Evolutionary conservation across 805 yeast genomes (phyloP), one percentile per base, ranked within the genome.

Genomic region (Candida railenensis): DNA sequence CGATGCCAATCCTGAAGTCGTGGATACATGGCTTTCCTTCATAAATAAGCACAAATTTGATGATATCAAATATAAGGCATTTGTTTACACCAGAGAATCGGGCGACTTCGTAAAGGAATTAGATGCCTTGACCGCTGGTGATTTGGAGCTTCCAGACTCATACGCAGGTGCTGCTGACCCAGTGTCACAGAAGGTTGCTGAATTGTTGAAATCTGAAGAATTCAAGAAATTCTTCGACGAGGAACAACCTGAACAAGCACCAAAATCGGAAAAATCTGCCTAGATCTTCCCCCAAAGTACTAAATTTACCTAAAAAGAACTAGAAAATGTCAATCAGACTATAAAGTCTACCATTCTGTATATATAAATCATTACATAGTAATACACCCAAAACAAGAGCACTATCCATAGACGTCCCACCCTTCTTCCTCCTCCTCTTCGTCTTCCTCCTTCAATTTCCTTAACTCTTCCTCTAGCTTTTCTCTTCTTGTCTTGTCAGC

Each of bases 1-100:
- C 76, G 98, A 94, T 65, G 80, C 96, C 15, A 83, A 87, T 48
- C 85, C 91, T 1, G 96, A 89, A 59, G 85, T 87, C 3, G 71
- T 94, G 37, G 96, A 94, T 63, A 68, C 87, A 43, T 83, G 90
- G 82, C 73, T 92, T 46, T 81, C 94, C 21, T 85, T 85, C 53
- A 71, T 92, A 46, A 79, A 84, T 54, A 87, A 89, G 64, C 81
- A 92, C 65, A 76, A 89, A 3, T 74, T 86, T 42, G 78, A 86
- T 42, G 96, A 92, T 53, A 94, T 94, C 8, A 89, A 92, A 54
- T 81, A 90, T 63, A 84, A 83, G 60, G 94, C 95, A 39, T 76
- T 76, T 48, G 71, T 90, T 15, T 55, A 51, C 38, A 55, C 69
- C n/a, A 59, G 61, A 44, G 77, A 71, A 54, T 48, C 62, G 3